Evolutionary conservation across 2,329 filamentous ascomycete genomes (phyloP), one percentile per base, ranked within the genome.

Genomic region (Ploettnerulaceae sp.): DNA sequence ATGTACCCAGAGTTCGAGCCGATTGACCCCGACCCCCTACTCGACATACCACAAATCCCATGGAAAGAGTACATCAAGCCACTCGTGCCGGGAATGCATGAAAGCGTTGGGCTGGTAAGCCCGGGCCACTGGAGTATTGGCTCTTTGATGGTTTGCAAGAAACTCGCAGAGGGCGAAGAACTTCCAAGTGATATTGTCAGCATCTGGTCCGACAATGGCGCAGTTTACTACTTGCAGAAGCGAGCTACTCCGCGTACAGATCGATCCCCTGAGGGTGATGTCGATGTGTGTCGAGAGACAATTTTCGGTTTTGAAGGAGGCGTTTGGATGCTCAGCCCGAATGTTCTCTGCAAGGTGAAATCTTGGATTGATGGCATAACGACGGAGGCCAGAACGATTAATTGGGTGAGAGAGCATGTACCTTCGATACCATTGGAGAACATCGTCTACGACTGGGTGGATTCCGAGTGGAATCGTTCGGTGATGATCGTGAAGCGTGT

Each of bases 101-200:
- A 35, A 8, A 44, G 29, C 15, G 28, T 35, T 15, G 14, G 28
- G 15, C 28, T 25, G 21, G 7, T 26, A 7, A 41, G 25, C n/a
- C 46, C 38, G 4, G 33, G 26, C n/a, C 9, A 24, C 21, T 49
- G 40, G 34, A 32, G 20, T 21, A 38, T 49, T 40, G 47, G 47
- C 12, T 49, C 47, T 31, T 26, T 49, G 8, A 40, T 49, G 40
- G 8, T 38, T 20, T 49, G 47, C 21, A 34, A 45, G 32, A 40
- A 15, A 34, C 9, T 49, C 4, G 20, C 39, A 20, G 17, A 15
- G 11, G 39, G 28, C 24, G 4, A 43, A 3, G 18, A 28, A 4
- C 8, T 43, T 12, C 46, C 46, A 28, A 9, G 17, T n/a, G 45
- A 48, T 38, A 18, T 14, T 4, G 29, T 48, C 32, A 43, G 47